Conservation (phyloP, 1,284 basidiomycete species). For the Ceratobasidium sp. region DNA sequence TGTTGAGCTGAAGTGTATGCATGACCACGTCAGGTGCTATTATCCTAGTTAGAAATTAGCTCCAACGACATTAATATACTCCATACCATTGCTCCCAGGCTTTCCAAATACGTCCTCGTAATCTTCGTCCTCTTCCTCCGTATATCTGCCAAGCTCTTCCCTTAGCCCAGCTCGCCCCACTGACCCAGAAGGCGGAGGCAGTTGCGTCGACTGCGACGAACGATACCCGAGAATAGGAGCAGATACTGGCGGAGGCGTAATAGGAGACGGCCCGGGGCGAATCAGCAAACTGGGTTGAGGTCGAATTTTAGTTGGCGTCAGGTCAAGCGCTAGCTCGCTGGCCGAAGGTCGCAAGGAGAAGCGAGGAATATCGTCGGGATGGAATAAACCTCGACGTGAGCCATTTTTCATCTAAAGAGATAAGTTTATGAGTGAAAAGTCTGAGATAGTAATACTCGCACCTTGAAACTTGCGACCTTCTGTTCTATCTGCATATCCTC, state of each 20-base stretch:
- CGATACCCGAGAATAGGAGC: slow-evolving; percentile 30
- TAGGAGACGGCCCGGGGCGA: slow-evolving; percentile 33
- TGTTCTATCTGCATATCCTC: slow-evolving; percentile 78
- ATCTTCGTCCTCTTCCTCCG: slow-evolving; percentile 87
- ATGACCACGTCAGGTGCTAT: slow-evolving; percentile 72
- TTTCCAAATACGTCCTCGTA: slow-evolving; percentile 94
- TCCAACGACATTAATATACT: not conserved
- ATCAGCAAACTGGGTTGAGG: slow-evolving; percentile 22
- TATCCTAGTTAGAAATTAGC: slow-evolving; percentile 16
- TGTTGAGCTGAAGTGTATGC: slow-evolving; percentile 84
- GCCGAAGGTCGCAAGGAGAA: slow-evolving; percentile 36
- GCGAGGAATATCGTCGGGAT: slow-evolving; percentile 80
- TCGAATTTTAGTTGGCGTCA: slow-evolving; percentile 45
- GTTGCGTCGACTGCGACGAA: slow-evolving; percentile 55
- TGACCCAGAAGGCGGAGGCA: slow-evolving; percentile 75
- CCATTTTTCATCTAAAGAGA: slow-evolving; percentile 72
- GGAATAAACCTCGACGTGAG: slow-evolving; percentile 79
- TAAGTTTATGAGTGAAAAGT: slow-evolving; percentile 6
- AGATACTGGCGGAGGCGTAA: slow-evolving; percentile 46
- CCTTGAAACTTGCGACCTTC: slow-evolving; percentile 87
- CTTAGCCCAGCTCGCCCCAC: slow-evolving; percentile 74
- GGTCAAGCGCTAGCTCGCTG: slow-evolving; percentile 42
- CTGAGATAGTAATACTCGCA: slow-evolving; percentile 54
- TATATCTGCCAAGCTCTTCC: slow-evolving; percentile 83
- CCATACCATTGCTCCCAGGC: slow-evolving; percentile 72